These are phyloP conservation scores for Bassia scoparia DNA, from an alignment of 148 eudicot species.

Conservation along the genomic window DNA sequence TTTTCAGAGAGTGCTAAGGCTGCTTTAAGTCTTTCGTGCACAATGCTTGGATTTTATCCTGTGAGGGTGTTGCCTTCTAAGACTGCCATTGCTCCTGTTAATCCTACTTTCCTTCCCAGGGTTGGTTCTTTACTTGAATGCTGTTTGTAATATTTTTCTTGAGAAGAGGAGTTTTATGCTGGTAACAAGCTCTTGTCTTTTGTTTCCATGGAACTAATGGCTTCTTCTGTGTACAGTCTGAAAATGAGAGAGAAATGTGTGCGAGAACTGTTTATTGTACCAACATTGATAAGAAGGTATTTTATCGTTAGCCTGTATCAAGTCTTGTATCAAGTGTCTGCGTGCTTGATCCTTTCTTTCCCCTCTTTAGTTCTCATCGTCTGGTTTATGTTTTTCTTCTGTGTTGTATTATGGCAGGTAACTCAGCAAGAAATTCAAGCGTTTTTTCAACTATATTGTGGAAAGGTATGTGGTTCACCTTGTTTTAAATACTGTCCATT, in stretches of 20 bases:
- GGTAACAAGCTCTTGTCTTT: background rate
- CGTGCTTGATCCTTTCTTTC: background rate
- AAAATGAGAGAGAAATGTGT: constrained; percentile 97
- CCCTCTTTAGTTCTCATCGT: background rate
- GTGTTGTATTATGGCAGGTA: constrained; percentile 42
- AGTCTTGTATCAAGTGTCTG: constrained; percentile 3
- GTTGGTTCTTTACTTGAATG: constrained; percentile 36
- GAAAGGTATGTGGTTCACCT: constrained; percentile 62
- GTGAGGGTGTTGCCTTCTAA: constrained; percentile 92
- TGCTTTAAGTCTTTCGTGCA: constrained; percentile 86
- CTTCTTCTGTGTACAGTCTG: constrained; percentile 55
- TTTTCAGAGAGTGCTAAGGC: constrained; percentile 83
- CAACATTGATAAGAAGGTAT: constrained; percentile 91
- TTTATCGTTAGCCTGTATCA: constrained; percentile 2
- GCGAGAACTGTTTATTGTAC: constrained; percentile 95
- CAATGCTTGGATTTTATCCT: constrained; percentile 93
- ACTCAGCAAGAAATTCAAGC: constrained; percentile 78
- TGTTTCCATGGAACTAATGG: constrained; percentile 19
- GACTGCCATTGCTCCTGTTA: constrained; percentile 98
- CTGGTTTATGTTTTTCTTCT: constrained; percentile 1
- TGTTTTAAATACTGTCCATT: constrained; percentile 11
- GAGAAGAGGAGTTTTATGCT: background rate
- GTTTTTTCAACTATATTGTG: constrained; percentile 83
- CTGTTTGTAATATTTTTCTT: constrained; percentile 1
- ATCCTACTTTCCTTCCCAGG: constrained; percentile 89